phyloP scores from a whole-genome alignment of 164 flowering plant species.

The Euptelea pleiosperma region DNA sequence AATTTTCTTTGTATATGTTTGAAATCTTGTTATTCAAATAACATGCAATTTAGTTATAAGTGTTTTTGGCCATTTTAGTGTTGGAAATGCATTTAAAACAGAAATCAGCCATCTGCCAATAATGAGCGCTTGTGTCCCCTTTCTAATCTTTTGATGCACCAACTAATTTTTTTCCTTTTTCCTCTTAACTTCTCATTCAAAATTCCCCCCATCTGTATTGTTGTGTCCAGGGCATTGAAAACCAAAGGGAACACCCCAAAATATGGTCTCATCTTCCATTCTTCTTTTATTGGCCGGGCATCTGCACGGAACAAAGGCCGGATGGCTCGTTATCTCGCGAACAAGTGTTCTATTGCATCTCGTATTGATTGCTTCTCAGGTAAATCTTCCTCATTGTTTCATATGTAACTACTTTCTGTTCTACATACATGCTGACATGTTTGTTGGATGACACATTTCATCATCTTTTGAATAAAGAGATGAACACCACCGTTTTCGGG shows the following conservation, averaged over 20 bases:
- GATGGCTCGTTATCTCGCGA: conserved; percentile 97
- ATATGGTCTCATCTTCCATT: conserved; percentile 94
- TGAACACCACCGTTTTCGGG: conserved; percentile 61
- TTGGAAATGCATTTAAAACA: too few species aligned
- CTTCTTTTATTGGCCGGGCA: conserved; percentile 96
- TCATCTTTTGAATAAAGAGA: conserved; percentile 37
- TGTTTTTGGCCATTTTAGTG: too few species aligned
- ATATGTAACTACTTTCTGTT: neutral
- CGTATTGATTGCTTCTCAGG: conserved; percentile 95
- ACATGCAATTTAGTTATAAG: too few species aligned
- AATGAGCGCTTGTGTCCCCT: too few species aligned
- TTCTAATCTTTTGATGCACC: too few species aligned
- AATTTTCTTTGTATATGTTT: neutral
- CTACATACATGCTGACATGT: neutral
- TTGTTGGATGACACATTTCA: neutral
- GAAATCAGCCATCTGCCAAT: too few species aligned
- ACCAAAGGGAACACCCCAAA: conserved; percentile 96
- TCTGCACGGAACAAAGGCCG: conserved; percentile 91
- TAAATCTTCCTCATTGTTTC: conserved; percentile 14
- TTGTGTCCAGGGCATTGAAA: conserved; percentile 73
- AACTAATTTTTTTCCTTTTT: neutral
- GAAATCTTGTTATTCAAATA: too few species aligned
- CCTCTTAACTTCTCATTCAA: neutral
- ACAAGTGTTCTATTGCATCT: conserved; percentile 97
- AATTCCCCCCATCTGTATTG: conserved; percentile 1